Evolutionary conservation across 495 filamentous ascomycete species (phyloP).

Genomic region (Parachaetomium inaequale): DNA sequence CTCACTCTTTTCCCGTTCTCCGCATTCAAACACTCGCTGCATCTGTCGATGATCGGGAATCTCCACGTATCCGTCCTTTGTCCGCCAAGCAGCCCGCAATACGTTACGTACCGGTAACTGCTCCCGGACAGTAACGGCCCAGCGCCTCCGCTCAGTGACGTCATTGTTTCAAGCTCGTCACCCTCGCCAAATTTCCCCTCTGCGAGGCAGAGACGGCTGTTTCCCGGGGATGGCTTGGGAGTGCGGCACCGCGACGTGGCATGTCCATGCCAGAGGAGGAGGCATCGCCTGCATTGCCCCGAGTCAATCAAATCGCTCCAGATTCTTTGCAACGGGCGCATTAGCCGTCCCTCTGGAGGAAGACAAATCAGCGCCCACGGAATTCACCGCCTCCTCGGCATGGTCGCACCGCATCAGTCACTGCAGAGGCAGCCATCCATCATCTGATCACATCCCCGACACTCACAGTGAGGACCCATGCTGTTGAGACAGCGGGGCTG

Average conservation of each 20-base stretch:
- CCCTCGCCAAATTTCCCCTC: conserved; percentile 6
- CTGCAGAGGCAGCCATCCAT: background rate
- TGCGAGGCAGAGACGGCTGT: background rate
- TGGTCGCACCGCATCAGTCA: conserved; percentile 6
- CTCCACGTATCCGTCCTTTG: no score
- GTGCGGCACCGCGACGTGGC: background rate
- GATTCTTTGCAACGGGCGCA: background rate
- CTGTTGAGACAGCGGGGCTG: background rate
- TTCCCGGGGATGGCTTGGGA: background rate
- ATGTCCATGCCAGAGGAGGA: background rate
- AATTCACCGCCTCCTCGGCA: conserved; percentile 2
- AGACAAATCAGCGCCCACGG: background rate
- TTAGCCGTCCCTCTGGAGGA: background rate
- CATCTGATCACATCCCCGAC: background rate
- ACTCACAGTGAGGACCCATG: background rate
- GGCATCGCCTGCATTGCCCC: background rate
- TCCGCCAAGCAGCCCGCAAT: no score
- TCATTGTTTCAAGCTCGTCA: conserved; percentile 7
- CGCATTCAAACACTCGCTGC: no score
- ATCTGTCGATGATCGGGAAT: no score
- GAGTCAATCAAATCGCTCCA: background rate
- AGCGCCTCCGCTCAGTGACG: background rate
- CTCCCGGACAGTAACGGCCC: no score
- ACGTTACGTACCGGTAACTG: no score
- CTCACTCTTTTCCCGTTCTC: no score